Base-by-base conservation (phyloP, 1,284 basidiomycete genomes). In the Flammula alnicola region DNA sequence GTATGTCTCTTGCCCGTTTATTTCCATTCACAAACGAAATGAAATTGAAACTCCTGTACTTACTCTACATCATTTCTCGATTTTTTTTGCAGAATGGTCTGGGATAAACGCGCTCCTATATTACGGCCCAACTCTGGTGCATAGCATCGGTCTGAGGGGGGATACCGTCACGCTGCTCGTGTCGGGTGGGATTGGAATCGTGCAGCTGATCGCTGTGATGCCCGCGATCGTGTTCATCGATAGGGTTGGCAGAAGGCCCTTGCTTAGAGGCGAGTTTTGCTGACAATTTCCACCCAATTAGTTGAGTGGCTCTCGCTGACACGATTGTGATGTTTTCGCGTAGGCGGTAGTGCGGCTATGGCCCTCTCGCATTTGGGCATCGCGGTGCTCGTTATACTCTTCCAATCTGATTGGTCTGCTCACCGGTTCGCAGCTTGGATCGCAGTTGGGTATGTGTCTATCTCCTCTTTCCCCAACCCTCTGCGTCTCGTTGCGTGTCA, bases 101-200 rank as follows among this genome's bases (percentile, higher is more conserved):
- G 89, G 89, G 2, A 91, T 91, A 55, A 92, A 91, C 60, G 88
- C 88, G 4, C 63, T 92, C 26, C 69, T 91, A 6, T 93, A 93
- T 61, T 93, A 91, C 57, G 89, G 89, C 0, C 90, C 90, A 1
- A 83, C 81, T 1, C 74, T 93, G 11, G 79, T 91, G 51, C 71
- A 66, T 25, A 79, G 71, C 47, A 75, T 93, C 38, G 89, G 88
- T 4, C 58, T 91, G 19, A 61, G 60, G 9, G 74, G 71, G 12
- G 71, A 74, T 42, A 78, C 73, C 0, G 74, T 80, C 12, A 78
- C 81, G 0, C 72, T 92, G 0, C 59, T 90, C 23, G 84, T 86
- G 1, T 81, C 87, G 0, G 89, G 89, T 19, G 88, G 91, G 0
- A 82, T 92, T 56, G 88, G 88, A n/a, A 79, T 93, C 52, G 79